These are phyloP conservation scores for Entomortierella beljakovae DNA, from an alignment of 192 early-diverging fungal species.

Conservation along the genomic window DNA sequence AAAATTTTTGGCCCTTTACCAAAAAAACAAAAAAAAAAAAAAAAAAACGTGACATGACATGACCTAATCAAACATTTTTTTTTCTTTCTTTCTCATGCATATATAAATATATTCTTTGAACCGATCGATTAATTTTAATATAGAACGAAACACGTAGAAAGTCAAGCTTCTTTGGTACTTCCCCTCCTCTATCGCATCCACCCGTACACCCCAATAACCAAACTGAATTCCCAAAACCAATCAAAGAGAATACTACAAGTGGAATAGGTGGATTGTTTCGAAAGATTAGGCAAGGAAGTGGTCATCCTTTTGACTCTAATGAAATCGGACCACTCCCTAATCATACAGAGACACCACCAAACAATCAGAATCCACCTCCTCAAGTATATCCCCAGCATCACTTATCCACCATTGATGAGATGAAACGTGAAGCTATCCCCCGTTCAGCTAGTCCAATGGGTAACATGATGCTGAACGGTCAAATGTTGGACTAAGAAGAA, in stretches of 20 bases:
- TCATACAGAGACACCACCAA: neutral
- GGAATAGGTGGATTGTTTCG: slow-evolving; percentile 42
- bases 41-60: neutral
- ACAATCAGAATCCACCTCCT: neutral
- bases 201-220: neutral
- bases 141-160: neutral
- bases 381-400: neutral
- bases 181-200: slow-evolving; percentile 8
- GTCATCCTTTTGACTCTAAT: slow-evolving; percentile 22
- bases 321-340: slow-evolving; percentile 5
- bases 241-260: neutral
- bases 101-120: neutral
- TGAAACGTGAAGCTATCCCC: slow-evolving; percentile 12
- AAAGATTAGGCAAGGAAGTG: slow-evolving; percentile 14
- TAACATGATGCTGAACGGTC: slow-evolving; percentile 47
- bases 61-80: neutral
- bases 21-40: no score
- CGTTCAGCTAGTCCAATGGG: slow-evolving; percentile 40
- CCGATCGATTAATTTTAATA: neutral
- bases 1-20: no score
- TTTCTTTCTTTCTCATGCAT: neutral
- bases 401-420: slow-evolving; percentile 5
- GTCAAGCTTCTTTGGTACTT: slow-evolving; percentile 6
- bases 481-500: slow-evolving; percentile 38
- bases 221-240: neutral